Percentiles rank a stretch among this genome's conserved stretches.
phyloP scores from a whole-genome alignment of 768 basidiomycete genomes.

The Suillus alpinus region DNA sequence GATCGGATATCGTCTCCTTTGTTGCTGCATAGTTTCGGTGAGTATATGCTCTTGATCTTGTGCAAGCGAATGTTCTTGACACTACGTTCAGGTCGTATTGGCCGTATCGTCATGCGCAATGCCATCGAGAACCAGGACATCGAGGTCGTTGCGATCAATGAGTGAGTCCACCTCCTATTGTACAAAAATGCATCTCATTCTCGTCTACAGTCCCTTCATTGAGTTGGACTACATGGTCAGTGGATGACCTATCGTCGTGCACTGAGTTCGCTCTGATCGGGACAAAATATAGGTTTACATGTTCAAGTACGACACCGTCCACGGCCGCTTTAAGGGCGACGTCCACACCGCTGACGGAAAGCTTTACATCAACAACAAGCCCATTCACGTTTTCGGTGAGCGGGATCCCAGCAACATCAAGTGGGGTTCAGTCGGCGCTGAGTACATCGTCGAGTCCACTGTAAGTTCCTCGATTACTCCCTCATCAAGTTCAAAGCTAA shows the following conservation, averaged over 20 bases:
- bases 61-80: slow-evolving; percentile 8
- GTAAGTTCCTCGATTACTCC: slow-evolving; percentile 38
- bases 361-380: slow-evolving; percentile 79
- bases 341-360: slow-evolving; percentile 85
- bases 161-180: slow-evolving; percentile 49
- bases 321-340: slow-evolving; percentile 87
- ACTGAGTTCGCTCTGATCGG: slow-evolving; percentile 5
- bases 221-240: slow-evolving; percentile 93
- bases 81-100: slow-evolving; percentile 76
- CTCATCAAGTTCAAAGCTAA: slow-evolving; percentile 6
- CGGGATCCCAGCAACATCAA: slow-evolving; percentile 82
- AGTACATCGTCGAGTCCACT: slow-evolving; percentile 96
- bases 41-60: slow-evolving; percentile 22
- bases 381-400: slow-evolving; percentile 79
- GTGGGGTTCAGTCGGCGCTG: slow-evolving; percentile 79
- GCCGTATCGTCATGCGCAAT: slow-evolving; percentile 97
- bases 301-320: slow-evolving; percentile 97
- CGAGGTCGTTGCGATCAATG: slow-evolving; percentile 92
- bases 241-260: background rate
- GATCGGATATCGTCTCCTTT: slow-evolving; percentile 7
- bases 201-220: slow-evolving; percentile 81
- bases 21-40: slow-evolving; percentile 65
- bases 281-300: slow-evolving; percentile 73
- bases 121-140: slow-evolving; percentile 73
- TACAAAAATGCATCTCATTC: slow-evolving; percentile 4